Percentiles rank a stretch among this genome's conserved stretches.
These are phyloP conservation scores for Thuidium tamariscinum DNA, from an alignment of 225 moss, liverwort and hornwort species.

Conservation along the genomic window DNA sequence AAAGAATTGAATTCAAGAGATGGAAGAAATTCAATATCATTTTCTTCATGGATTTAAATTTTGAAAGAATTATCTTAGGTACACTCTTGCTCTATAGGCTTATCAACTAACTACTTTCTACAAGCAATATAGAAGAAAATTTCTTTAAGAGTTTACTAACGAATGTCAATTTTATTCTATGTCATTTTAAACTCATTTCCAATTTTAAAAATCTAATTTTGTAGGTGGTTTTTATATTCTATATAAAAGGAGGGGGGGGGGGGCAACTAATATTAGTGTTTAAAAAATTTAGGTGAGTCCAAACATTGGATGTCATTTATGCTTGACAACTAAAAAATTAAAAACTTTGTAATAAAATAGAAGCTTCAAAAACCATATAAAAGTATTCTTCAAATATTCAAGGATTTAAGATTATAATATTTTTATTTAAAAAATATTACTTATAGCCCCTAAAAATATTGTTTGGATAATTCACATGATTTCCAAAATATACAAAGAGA, in stretches of 20 bases:
- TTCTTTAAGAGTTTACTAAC: not conserved
- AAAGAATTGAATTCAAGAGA: accelerated
- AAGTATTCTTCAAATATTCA: not conserved
- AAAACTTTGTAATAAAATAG: not conserved
- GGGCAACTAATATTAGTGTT: too few species aligned
- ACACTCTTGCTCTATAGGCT: accelerated
- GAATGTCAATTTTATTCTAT: not conserved
- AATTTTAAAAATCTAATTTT: not conserved
- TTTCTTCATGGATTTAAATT: not conserved
- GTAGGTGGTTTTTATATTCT: not conserved
- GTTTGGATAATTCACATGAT: accelerated
- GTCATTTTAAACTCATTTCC: too few species aligned
- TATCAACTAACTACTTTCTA: not conserved
- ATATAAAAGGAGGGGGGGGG: accelerated
- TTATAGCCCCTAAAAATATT: not conserved
- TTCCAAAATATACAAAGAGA: not conserved
- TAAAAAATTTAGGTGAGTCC: too few species aligned
- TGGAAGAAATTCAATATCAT: not conserved
- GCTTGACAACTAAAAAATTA: not conserved
- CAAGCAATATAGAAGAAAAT: not conserved
- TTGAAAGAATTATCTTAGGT: not conserved
- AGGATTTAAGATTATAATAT: not conserved
- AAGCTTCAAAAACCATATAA: not conserved
- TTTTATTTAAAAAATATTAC: not conserved
- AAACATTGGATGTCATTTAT: not conserved